Evolutionary conservation across 1,284 basidiomycete species (phyloP), one percentile per base, ranked within the genome.

Genomic region (Rhodofomes roseus): DNA sequence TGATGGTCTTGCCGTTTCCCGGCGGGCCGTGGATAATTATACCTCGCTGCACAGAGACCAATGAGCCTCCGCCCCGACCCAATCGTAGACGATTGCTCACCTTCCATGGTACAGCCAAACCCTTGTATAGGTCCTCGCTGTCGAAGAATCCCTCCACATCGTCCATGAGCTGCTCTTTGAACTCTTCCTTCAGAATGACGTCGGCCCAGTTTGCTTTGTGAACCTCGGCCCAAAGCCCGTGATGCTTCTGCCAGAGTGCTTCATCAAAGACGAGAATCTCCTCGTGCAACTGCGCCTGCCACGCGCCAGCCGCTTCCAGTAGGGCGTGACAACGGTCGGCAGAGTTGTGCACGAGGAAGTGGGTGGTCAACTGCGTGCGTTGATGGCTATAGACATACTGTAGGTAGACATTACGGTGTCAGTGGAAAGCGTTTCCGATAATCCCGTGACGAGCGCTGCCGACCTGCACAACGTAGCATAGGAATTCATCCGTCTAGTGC

Each of bases 1-100:
- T 89, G 72, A 92, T 91, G 0, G 91, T 93, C 73, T 93, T 93
- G 2, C 92, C 92, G 62, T 94, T 93, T 3, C 90, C 90, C 69
- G 89, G 87, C 23, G 89, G 87, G 2, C 89, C 89, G 66, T 85
- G 77, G 80, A 90, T 78, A 63, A 90, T 88, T 59, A 90, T 68
- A 34, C 88, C 88, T 62, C 87, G 85, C 88, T 90, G 62, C 36
- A 44, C 20, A 34, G 4, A 11, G 31, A 4, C 4, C 20, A 20
- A 18, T 48, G 20, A 48, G 46, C 9, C 16, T 29, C 14, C 4
- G 4, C 1, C 4, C 12, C 9, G 18, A 9, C 22, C 27, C 9
- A 5, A 16, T 27, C 20, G 4, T 25, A n/a, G 25, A 18, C 14
- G 14, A 16, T 3, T 6, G 57, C 57, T 2, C 61, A 87, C 87